These are phyloP conservation scores for Dactylorhiza incarnata DNA, from an alignment of 106 monocot genomes.

Conservation along the genomic window DNA sequence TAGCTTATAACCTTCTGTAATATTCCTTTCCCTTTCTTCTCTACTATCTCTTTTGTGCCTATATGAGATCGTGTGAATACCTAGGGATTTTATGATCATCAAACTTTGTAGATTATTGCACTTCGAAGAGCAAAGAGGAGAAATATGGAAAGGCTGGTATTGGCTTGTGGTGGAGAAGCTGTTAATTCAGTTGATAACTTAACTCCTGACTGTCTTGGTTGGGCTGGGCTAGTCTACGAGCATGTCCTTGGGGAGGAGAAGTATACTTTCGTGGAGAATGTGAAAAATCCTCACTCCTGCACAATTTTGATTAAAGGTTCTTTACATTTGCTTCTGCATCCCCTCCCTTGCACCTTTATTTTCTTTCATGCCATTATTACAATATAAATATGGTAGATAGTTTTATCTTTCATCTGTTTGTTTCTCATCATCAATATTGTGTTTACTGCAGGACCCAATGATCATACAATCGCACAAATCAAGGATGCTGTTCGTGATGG, in stretches of 20 bases:
- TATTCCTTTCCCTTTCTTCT: not conserved
- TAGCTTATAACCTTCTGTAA: not conserved
- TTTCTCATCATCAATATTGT: not conserved
- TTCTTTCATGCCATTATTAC: not conserved
- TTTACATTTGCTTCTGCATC: not conserved
- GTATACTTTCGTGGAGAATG: conserved; percentile 94
- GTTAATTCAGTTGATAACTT: conserved; percentile 90
- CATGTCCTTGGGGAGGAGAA: conserved; percentile 97
- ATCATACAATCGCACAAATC: conserved; percentile 98
- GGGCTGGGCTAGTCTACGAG: conserved; percentile 97
- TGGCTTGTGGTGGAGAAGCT: conserved; percentile 97
- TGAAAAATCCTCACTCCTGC: conserved; percentile 89
- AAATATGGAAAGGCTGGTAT: conserved; percentile 93
- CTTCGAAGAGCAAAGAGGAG: conserved; percentile 94
- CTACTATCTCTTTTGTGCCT: conserved; percentile 1
- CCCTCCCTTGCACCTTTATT: not conserved
- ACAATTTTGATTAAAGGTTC: conserved; percentile 95
- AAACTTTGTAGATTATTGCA: conserved; percentile 56
- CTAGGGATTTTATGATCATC: not conserved
- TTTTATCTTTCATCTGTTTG: not conserved
- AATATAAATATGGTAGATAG: not conserved
- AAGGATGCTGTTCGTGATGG: conserved; percentile 99
- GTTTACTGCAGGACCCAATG: conserved; percentile 75
- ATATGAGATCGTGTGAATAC: not conserved
- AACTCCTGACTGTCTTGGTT: conserved; percentile 75